These are phyloP conservation scores for Podila epicladia DNA, from an alignment of 192 early-diverging fungal species.

Conservation along the genomic window DNA sequence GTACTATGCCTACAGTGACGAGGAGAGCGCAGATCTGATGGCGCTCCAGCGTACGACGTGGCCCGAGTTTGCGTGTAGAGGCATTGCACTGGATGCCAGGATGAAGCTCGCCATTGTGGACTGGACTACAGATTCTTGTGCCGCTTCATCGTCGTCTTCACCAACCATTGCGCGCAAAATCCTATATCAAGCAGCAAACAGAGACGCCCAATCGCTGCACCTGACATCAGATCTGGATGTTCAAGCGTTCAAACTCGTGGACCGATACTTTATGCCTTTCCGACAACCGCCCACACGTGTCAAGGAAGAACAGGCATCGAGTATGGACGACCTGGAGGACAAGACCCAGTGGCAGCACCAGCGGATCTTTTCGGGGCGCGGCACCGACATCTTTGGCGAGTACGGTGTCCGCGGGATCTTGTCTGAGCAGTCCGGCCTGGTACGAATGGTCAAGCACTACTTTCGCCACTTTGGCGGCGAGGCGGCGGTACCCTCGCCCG, in stretches of 20 bases:
- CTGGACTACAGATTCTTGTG: background rate
- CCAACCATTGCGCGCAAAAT: background rate
- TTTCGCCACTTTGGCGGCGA: background rate
- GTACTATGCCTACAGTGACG: slow-evolving; percentile 13
- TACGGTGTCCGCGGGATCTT: slow-evolving; percentile 10
- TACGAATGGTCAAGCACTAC: slow-evolving; percentile 15
- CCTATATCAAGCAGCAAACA: background rate
- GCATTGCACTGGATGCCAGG: slow-evolving; percentile 1
- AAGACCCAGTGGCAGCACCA: slow-evolving; percentile 5
- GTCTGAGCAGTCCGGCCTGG: slow-evolving; percentile 8
- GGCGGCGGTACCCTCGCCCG: background rate
- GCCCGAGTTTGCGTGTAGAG: background rate
- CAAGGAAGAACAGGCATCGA: background rate
- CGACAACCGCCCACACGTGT: background rate
- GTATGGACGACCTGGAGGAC: slow-evolving; percentile 3
- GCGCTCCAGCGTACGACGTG: background rate
- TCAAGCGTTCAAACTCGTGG: background rate
- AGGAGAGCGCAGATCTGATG: background rate
- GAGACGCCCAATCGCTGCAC: background rate
- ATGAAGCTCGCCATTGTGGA: background rate
- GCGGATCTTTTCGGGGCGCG: slow-evolving; percentile 18
- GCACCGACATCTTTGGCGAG: slow-evolving; percentile 8
- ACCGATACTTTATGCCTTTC: slow-evolving; percentile 2
- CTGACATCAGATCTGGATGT: background rate
- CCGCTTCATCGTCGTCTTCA: background rate